Conservation (phyloP, 2,329 filamentous ascomycete genomes). For the Dichotomopilus funicola region DNA sequence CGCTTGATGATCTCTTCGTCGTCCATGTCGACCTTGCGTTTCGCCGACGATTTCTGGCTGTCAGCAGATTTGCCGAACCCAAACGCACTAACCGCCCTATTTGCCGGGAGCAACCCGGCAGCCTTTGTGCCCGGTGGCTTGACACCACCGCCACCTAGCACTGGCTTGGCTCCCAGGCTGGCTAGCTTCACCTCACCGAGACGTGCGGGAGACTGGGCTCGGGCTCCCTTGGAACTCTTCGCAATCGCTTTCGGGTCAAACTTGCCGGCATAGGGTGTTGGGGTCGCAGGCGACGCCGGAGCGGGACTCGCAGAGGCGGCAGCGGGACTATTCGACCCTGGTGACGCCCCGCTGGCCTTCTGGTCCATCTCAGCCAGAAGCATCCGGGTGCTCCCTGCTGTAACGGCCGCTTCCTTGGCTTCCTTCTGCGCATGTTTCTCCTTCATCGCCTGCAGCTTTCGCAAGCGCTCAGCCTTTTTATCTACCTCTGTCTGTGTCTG, state of each 20-base stretch:
- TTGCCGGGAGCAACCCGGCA: constrained; percentile 37
- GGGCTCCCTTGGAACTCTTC: constrained; percentile 63
- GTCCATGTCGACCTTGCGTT: constrained; percentile 74
- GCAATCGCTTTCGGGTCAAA: constrained; percentile 82
- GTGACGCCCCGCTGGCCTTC: constrained; percentile 45
- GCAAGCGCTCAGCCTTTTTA: constrained; percentile 72
- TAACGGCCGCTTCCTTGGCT: constrained; percentile 63
- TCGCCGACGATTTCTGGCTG: constrained; percentile 57
- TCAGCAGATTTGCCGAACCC: constrained; percentile 68
- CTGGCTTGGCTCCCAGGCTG: neutral
- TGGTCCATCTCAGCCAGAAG: constrained; percentile 69
- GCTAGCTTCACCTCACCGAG: constrained; percentile 28
- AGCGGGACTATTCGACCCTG: constrained; percentile 15
- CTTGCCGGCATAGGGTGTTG: constrained; percentile 64
- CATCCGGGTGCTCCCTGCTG: constrained; percentile 57
- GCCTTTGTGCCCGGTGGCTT: constrained; percentile 17
- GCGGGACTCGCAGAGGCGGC: constrained; percentile 40
- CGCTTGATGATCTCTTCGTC: constrained; percentile 82
- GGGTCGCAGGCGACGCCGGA: constrained; percentile 43
- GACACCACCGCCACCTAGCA: constrained; percentile 22
- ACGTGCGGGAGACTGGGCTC: constrained; percentile 48
- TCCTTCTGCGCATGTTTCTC: constrained; percentile 76
- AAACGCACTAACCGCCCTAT: constrained; percentile 73
- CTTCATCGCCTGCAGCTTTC: constrained; percentile 86
- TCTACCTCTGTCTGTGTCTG: constrained; percentile 59